Conservation (phyloP, 2,329 filamentous ascomycete genomes). For the Aplosporella prunicola region DNA sequence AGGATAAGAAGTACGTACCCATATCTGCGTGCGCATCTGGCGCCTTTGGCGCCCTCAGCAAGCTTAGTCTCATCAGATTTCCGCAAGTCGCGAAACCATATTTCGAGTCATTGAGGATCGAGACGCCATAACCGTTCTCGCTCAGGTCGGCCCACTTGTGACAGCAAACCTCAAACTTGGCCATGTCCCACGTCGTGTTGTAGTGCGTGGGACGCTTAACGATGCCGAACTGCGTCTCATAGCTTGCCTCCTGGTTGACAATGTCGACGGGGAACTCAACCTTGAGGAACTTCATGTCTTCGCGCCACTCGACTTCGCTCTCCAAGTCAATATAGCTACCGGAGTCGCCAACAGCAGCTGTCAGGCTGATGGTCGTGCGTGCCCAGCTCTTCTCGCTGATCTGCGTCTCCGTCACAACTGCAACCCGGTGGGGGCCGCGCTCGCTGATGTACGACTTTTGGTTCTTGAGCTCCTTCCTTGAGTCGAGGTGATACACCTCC, state of each 20-base stretch:
- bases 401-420: slow-evolving; percentile 71
- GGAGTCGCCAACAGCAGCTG: slow-evolving; percentile 55
- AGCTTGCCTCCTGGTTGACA: slow-evolving; percentile 82
- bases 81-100: slow-evolving; percentile 90
- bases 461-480: slow-evolving; percentile 64
- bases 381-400: slow-evolving; percentile 83
- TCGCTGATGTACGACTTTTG: slow-evolving; percentile 63
- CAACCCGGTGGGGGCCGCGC: slow-evolving; percentile 63
- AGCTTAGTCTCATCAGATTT: slow-evolving; percentile 78
- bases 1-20: slow-evolving; percentile 35
- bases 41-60: slow-evolving; percentile 81
- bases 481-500: slow-evolving; percentile 89
- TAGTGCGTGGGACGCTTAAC: slow-evolving; percentile 89
- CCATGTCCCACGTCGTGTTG: slow-evolving; percentile 97
- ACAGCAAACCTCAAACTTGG: slow-evolving; percentile 93
- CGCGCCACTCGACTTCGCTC: slow-evolving; percentile 90
- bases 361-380: slow-evolving; percentile 74
- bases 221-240: slow-evolving; percentile 91
- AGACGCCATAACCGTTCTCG: slow-evolving; percentile 81
- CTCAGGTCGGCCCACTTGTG: slow-evolving; percentile 90
- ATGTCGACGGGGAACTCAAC: slow-evolving; percentile 95
- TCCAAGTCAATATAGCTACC: slow-evolving; percentile 67
- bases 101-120: slow-evolving; percentile 89
- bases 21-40: slow-evolving; percentile 92
- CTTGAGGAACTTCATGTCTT: slow-evolving; percentile 96